Conservation (phyloP, 2,329 filamentous ascomycete species). For the Nemania serpens region DNA sequence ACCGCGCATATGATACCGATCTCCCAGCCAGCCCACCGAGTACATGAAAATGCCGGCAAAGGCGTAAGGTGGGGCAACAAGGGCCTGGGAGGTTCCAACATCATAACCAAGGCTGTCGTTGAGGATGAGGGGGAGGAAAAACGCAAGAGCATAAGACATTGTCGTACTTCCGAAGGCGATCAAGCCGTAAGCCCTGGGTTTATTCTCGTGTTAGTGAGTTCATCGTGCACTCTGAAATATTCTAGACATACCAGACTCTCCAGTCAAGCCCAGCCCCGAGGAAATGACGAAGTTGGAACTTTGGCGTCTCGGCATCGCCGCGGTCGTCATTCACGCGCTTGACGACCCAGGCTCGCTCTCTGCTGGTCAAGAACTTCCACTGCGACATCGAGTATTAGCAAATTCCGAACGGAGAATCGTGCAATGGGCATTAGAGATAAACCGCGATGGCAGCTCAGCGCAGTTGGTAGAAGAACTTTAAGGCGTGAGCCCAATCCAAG, state of each 20-base stretch:
- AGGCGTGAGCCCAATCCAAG: not conserved
- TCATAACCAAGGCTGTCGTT: conserved; percentile 65
- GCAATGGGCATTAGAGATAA: not conserved
- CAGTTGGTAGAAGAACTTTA: not conserved
- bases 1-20: conserved; percentile 68
- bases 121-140: conserved; percentile 80
- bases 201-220: conserved; percentile 53
- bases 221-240: not conserved
- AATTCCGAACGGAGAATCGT: not conserved
- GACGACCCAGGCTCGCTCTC: conserved; percentile 46
- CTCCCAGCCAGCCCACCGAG: conserved; percentile 64
- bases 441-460: not conserved
- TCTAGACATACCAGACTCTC: conserved; percentile 49
- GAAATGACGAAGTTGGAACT: conserved; percentile 47
- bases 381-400: conserved; percentile 2
- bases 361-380: conserved; percentile 48
- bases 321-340: conserved; percentile 51
- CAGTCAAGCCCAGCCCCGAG: conserved; percentile 45
- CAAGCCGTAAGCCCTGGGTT: conserved; percentile 61
- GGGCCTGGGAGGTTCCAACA: conserved; percentile 67
- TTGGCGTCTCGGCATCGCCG: conserved; percentile 53
- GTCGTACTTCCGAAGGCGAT: conserved; percentile 71
- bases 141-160: conserved; percentile 75
- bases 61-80: conserved; percentile 71
- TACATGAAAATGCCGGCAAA: conserved; percentile 69